Evolutionary conservation across 805 yeast species (phyloP).

Genomic region (Priceomyces haplophilus): DNA sequence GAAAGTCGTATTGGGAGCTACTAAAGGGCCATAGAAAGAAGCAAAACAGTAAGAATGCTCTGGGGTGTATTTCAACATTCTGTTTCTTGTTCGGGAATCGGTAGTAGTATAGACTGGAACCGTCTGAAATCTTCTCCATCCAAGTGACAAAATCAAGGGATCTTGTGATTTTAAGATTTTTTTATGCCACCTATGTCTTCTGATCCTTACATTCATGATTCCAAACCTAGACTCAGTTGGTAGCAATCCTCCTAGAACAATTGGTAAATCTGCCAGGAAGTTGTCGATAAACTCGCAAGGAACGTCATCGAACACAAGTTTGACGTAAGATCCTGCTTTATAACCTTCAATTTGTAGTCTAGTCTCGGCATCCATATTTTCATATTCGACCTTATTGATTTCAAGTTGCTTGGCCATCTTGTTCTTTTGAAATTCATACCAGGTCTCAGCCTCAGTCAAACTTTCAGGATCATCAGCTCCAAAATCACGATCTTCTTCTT

Average conservation of each 20-base stretch:
- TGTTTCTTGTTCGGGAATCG: slow-evolving; percentile 94
- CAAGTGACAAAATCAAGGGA: slow-evolving; percentile 88
- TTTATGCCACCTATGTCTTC: slow-evolving; percentile 99
- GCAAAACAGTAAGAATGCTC: slow-evolving; percentile 97
- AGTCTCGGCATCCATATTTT: slow-evolving; percentile 69
- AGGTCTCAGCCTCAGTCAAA: slow-evolving; percentile 75
- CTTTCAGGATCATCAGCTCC: slow-evolving; percentile 81
- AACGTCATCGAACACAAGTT: slow-evolving; percentile 73
- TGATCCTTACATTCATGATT: slow-evolving; percentile 84
- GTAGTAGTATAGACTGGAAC: slow-evolving; percentile 93
- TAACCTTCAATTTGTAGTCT: slow-evolving; percentile 85
- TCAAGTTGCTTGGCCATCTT: slow-evolving; percentile 95
- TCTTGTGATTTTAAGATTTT: slow-evolving; percentile 93
- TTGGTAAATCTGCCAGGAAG: slow-evolving; percentile 81
- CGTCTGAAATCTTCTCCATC: slow-evolving; percentile 99
- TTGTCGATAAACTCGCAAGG: slow-evolving; percentile 90
- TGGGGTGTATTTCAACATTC: slow-evolving; percentile 97
- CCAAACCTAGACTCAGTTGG: slow-evolving; percentile 93
- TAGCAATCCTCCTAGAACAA: slow-evolving; percentile 85
- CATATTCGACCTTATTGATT: slow-evolving; percentile 79
- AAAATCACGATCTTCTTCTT: slow-evolving; percentile 59
- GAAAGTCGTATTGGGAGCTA: slow-evolving; percentile 95
- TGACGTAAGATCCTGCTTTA: slow-evolving; percentile 91
- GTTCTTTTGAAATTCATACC: slow-evolving; percentile 97
- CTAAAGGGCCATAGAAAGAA: slow-evolving; percentile 94